A percentile compares a stretch with the other conserved stretches of the same genome.
phyloP scores from a whole-genome alignment of 2,329 filamentous ascomycete genomes.

The Parafenestella ontariensis region DNA sequence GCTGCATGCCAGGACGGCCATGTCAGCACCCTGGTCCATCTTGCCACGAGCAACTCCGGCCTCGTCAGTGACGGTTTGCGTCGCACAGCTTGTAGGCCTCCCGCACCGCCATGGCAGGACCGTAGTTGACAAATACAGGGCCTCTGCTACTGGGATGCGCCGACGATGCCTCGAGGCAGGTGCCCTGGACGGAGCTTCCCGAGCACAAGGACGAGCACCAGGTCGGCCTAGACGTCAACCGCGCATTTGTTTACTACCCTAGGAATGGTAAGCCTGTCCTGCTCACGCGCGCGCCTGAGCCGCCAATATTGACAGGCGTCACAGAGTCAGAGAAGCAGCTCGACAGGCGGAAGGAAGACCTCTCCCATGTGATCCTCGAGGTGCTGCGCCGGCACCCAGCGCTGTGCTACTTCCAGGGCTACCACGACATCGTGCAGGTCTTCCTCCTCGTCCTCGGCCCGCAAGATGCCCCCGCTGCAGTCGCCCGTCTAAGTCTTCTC shows the following conservation, averaged over 20 bases:
- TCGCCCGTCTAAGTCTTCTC: conserved; percentile 83
- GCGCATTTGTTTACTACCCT: conserved; percentile 98
- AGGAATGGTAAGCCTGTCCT: conserved; percentile 63
- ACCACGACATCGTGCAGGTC: conserved; percentile 98
- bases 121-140: conserved; percentile 58
- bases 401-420: conserved; percentile 97
- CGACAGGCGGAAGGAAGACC: conserved; percentile 72
- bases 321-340: conserved; percentile 74
- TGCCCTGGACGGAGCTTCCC: conserved; percentile 68
- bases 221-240: conserved; percentile 88
- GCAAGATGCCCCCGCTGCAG: conserved; percentile 65
- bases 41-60: conserved; percentile 55
- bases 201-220: conserved; percentile 89
- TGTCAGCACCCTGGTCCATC: conserved; percentile 48
- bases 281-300: background rate
- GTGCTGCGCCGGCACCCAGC: conserved; percentile 81
- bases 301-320: conserved; percentile 47
- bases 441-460: conserved; percentile 83
- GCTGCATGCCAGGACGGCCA: conserved; percentile 52
- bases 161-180: conserved; percentile 23
- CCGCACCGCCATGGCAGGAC: conserved; percentile 1
- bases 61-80: conserved; percentile 65
- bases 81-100: conserved; percentile 74
- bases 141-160: conserved; percentile 61
- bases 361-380: conserved; percentile 80